These are phyloP conservation scores for Yarrowia osloensis DNA, from an alignment of 805 yeast species.

Conservation along the genomic window DNA sequence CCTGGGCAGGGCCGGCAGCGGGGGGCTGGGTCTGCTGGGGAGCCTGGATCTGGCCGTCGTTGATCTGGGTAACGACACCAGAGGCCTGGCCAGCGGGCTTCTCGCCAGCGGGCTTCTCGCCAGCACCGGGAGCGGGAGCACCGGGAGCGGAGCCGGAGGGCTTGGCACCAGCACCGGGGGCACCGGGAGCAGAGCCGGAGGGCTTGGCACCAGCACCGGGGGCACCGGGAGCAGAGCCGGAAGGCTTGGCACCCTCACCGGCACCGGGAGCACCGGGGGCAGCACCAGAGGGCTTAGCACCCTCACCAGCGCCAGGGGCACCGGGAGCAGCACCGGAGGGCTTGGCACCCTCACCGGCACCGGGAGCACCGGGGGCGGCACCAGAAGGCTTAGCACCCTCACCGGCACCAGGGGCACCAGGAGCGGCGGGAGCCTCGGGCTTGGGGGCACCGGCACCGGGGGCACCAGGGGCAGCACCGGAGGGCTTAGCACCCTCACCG, in stretches of 20 bases:
- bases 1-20: conserved; percentile 22
- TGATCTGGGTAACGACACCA: conserved; percentile 8
- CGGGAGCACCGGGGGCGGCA: conserved; percentile 19
- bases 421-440: background rate
- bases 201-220: conserved; percentile 9
- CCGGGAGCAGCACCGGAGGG: conserved; percentile 2
- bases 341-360: conserved; percentile 21
- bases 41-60: conserved; percentile 24
- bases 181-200: background rate
- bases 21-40: conserved; percentile 15
- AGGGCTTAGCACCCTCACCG: background rate
- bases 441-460: background rate
- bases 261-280: background rate
- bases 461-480: background rate
- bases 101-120: background rate
- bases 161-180: conserved; percentile 2
- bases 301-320: conserved; percentile 1
- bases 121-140: background rate
- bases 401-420: conserved; percentile 5
- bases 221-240: background rate
- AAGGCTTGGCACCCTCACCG: background rate
- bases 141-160: background rate
- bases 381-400: background rate
- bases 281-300: background rate
- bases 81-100: background rate